Conservation (phyloP, 75 land plant species). For the Azolla pinnata region DNA sequence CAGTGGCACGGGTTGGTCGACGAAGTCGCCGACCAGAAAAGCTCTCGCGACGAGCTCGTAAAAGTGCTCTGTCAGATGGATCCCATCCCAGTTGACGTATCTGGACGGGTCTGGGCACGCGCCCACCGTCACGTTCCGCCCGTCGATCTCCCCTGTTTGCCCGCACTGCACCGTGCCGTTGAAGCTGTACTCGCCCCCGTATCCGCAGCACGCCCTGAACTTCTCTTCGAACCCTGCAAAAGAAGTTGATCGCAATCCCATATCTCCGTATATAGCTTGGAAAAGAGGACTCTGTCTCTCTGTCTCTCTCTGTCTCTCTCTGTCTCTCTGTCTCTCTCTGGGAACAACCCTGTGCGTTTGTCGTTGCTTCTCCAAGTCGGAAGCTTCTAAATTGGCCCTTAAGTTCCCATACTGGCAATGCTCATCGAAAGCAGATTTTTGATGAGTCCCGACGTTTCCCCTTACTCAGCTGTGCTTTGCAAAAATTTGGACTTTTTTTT, state of each 20-base stretch:
- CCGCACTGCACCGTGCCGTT: conserved; percentile 11
- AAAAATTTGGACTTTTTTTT: too few species aligned
- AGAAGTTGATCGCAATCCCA: too few species aligned
- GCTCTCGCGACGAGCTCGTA: conserved; percentile 14
- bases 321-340: conserved; percentile 5
- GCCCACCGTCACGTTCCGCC: not conserved
- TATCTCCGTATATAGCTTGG: not conserved
- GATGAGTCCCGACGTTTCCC: too few species aligned
- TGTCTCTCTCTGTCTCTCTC: conserved; percentile 7
- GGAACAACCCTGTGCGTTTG: too few species aligned
- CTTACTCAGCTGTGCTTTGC: too few species aligned
- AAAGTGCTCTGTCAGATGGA: conserved; percentile 23
- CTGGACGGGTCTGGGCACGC: conserved; percentile 12
- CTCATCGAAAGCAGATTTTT: too few species aligned
- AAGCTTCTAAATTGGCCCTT: too few species aligned
- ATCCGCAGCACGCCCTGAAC: conserved; percentile 12
- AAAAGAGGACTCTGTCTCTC: not conserved
- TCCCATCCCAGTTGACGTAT: conserved; percentile 23
- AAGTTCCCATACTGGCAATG: too few species aligned
- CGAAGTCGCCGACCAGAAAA: conserved; percentile 8
- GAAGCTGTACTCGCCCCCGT: conserved; percentile 23
- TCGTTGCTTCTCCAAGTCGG: too few species aligned
- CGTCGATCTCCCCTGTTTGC: conserved; percentile 1
- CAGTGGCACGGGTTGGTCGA: not conserved
- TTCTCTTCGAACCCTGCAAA: conserved; percentile 13